Base-by-base conservation (phyloP, 2,329 filamentous ascomycete species). In the Incumbomyces lentus region DNA sequence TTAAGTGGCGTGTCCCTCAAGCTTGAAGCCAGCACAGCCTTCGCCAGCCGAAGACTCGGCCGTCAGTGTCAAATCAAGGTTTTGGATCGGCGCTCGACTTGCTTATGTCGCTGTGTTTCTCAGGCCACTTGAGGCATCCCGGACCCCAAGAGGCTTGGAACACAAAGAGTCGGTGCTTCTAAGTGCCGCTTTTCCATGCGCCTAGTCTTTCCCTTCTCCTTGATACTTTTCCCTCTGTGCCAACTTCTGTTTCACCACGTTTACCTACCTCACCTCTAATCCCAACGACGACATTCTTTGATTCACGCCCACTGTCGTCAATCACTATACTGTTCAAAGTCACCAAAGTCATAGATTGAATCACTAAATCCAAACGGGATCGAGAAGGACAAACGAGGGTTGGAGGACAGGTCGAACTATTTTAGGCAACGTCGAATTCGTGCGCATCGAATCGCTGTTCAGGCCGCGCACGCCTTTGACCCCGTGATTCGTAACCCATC, bases 101-200 rank as follows among this genome's bases (percentile, higher is more conserved):
- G 22, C 22, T 26, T 26, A 26, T 8, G 8, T 26, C 22, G 22
- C 22, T 26, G 4, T 4, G 22, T 4, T 26, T 26, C 22, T 26
- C n/a, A n/a, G n/a, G n/a, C n/a, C n/a, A n/a, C n/a, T n/a, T 43
- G 31, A 44, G 40, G 40, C 40, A 44, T 6, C 14, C 40, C 30
- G 35, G 18, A 13, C 12, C 17, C 17, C 16, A 17, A 22, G 13
- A 13, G 17, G 41, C 41, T 35, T 44, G 18, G 18, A 36, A 44
- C 17, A 18, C 11, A 19, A n/a, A 35, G 5, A 35, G 38, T 40
- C 17, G 22, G 38, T 40, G 38, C 38, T 3, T n/a, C 22, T 26
- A 33, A 42, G 26, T 32, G 40, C 40, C 40, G 40, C 40, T 17
- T 13, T 42, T 22, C 40, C 22, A 26, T 33, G 26, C 40, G 26